Base-by-base conservation (phyloP, 73 alveolate genomes). In the Paramecium bursaria region DNA sequence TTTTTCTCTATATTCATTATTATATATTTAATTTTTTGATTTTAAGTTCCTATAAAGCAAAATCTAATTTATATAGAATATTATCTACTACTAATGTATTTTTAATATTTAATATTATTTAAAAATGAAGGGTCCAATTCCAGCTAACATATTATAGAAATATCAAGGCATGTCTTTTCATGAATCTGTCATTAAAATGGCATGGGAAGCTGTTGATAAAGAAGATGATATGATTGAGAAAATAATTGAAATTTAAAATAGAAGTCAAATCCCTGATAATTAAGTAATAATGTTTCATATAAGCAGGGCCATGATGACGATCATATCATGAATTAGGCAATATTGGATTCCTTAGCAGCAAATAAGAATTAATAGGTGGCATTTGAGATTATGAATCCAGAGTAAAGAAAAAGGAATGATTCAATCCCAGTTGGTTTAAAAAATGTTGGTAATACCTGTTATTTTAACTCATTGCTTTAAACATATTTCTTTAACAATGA, bases 381-480 rank as follows among this genome's bases (percentile, higher is more conserved):
- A 0, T 79, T 79, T 25, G 95, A 92, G 53, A 91, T 91, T 15
- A 44, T 93, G 42, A 50, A 75, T 33, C 92, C 93, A 4, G 94
- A 88, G 33, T 46, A 90, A 75, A 50, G 95, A 50, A 57, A 35
- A 26, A 87, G 96, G 85, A 48, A 25, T n/a, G 90, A 77, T 33
- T 87, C 85, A 3, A 75, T 67, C 1, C 95, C 95, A 47, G 92
- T 90, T 13, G 98, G 98, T n/a, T 52, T 93, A 17, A 91, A 91
- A 74, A 94, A 94, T 60, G 80, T 91, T 15, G 98, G 98, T 11
- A 93, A 93, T 47, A 93, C 98, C 1, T 94, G 98, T 86, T 94
- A 90, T 77, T 86, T 94, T 48, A 94, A 94, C 60, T 88, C 96
- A 15, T 75, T 94, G 49, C 60, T 94, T 53, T 87, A 94, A 73